Conservation (phyloP, 139 green algal genomes). For the Zygnema circumcarinatum region DNA sequence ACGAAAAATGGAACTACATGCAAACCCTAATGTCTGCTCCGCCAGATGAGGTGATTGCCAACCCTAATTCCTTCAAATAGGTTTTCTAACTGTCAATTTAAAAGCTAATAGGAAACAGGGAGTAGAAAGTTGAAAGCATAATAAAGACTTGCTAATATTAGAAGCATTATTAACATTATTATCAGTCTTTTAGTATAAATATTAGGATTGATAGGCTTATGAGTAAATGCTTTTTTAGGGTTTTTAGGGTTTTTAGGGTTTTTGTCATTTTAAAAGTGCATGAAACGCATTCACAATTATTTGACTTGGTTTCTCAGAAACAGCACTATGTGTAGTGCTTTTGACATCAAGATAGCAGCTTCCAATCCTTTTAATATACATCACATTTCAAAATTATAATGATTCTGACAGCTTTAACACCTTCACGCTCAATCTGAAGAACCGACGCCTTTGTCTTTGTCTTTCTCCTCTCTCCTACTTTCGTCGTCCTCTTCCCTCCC, state of each 20-base stretch:
- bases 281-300: neutral
- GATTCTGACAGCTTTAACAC: neutral
- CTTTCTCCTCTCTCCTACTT: neutral
- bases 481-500: neutral
- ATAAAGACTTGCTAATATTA: too few species aligned
- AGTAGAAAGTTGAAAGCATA: too few species aligned
- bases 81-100: too few species aligned
- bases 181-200: too few species aligned
- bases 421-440: too few species aligned
- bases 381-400: neutral
- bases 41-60: slow-evolving; percentile 31
- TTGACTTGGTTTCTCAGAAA: slow-evolving; percentile 9
- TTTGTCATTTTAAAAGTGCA: slow-evolving; percentile 8
- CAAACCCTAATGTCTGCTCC: neutral
- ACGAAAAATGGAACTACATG: slow-evolving; percentile 38
- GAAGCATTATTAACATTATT: too few species aligned
- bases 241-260: slow-evolving; percentile 5
- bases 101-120: too few species aligned
- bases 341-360: neutral
- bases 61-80: too few species aligned
- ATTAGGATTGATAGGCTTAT: neutral
- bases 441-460: neutral
- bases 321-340: neutral
- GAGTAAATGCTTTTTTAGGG: neutral
- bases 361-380: neutral